Evolutionary conservation across 495 filamentous ascomycete genomes (phyloP), one percentile per base, ranked within the genome.

Genomic region (Hypoxylon fragiforme): DNA sequence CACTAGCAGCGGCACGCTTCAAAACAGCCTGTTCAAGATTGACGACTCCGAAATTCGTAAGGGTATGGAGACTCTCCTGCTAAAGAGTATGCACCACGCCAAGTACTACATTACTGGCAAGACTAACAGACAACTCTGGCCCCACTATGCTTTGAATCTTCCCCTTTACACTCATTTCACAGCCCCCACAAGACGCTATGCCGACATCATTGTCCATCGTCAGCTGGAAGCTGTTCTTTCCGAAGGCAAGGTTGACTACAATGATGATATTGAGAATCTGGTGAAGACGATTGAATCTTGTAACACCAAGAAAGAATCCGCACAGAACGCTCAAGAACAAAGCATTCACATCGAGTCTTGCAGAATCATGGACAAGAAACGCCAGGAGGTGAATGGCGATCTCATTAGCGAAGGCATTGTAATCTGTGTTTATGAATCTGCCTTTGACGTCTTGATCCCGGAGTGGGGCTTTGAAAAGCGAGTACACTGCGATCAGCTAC

Each of bases 401-500:
- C 81, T 98, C 28, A 95, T 97, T 71, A 92, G 88, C 74, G 95
- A 97, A 68, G 95, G 94, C 44, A 92, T 98, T 64, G 92, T 98
- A 21, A 78, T 98, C 38, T 96, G 90, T 62, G 95, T 98, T 9
- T 98, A 98, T 73, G 94, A 98, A 75, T 97, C 95, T 8, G 94
- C 94, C 34, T 98, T 98, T 64, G 94, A 98, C 70, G 90, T 98
- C 46, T 82, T 98, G 53, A 97, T 98, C 67, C 95, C 94, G 19
- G 95, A 98, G 63, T 98, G 88, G 72, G 94, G 94, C 36, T 97
- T 98, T 55, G 94, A 98, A 78, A 98, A 98, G 83, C 89, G 94
- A 57, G 94, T 98, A 44, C 94, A 98, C 71, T 98, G 94, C 67
- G 94, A 98, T 68, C 94, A 97, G 77, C 80, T 98, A 58, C 94